Percentiles rank a stretch among this genome's conserved stretches.
These are phyloP conservation scores for Calcarisporium arbuscula DNA, from an alignment of 2,329 filamentous ascomycete genomes.

Conservation along the genomic window DNA sequence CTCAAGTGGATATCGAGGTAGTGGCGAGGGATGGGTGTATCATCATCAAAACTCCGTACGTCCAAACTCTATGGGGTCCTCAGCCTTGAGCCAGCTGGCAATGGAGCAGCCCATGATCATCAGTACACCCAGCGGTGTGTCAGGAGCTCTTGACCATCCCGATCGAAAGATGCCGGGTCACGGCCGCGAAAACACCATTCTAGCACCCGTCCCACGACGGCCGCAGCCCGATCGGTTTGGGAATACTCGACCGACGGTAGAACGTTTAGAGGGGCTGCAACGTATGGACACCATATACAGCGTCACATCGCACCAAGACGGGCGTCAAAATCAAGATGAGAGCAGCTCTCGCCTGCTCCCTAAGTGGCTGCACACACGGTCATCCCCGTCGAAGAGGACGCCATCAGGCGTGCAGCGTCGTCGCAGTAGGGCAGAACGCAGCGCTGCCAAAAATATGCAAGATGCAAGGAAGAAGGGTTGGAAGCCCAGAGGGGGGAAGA, in stretches of 20 bases:
- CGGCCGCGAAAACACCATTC: slow-evolving; percentile 37
- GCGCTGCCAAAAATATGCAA: slow-evolving; percentile 55
- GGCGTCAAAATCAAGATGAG: slow-evolving; percentile 3
- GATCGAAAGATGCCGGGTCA: slow-evolving; percentile 24
- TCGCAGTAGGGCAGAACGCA: slow-evolving; percentile 51
- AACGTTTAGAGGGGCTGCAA: slow-evolving; percentile 50
- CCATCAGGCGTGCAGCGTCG: slow-evolving; percentile 39
- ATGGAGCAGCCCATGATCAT: slow-evolving; percentile 53
- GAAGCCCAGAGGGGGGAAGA: slow-evolving; percentile 38
- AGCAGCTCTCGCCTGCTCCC: slow-evolving; percentile 18
- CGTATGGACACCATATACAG: slow-evolving; percentile 51
- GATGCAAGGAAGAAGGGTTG: slow-evolving; percentile 55
- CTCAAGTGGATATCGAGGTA: no score
- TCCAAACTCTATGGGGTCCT: not conserved
- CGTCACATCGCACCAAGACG: slow-evolving; percentile 16
- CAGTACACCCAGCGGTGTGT: slow-evolving; percentile 51
- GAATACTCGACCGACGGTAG: slow-evolving; percentile 37
- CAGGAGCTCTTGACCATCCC: slow-evolving; percentile 45
- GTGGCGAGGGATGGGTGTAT: no score
- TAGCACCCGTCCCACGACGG: slow-evolving; percentile 48
- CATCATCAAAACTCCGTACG: no score
- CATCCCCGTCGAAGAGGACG: slow-evolving; percentile 27
- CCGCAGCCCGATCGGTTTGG: slow-evolving; percentile 31
- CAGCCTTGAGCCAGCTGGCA: slow-evolving; percentile 7
- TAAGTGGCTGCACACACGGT: slow-evolving; percentile 29